Base-by-base conservation (phyloP, 108 stramenopile species). In the Nitzschia palea region DNA sequence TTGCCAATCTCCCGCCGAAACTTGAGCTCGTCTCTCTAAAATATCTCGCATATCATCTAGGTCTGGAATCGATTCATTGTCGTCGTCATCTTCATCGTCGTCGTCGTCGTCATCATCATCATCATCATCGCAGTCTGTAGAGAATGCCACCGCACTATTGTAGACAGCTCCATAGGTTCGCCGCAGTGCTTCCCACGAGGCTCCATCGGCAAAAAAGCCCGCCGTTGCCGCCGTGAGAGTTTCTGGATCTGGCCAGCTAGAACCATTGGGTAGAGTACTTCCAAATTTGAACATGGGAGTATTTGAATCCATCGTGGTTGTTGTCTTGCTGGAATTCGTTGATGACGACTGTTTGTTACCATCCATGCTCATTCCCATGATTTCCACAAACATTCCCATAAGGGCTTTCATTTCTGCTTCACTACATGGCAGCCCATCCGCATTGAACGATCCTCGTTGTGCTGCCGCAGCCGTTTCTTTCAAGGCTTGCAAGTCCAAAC, bases 341-440 rank as follows among this genome's bases (percentile, higher is more conserved):
- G 55, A 26, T 40, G 67, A 18, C 44, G 23, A 12, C 18, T 45
- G 30, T 23, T 36, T 28, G 62, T 42, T 36, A 43, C n/a, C 51
- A 35, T 79, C 52, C 51, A 70, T 60, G 18, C 53, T 65, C 71
- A 82, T 66, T 18, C 80, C 80, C 80, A 85, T 81, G 30, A 85
- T 79, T 70, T 85, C 84, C 14, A 80, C 76, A 74, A 85, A 85
- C 84, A 85, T 85, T 37, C 54, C 63, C 75, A 81, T 77, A 25
- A 85, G 67, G 10, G 84, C 80, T 50, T 85, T 85, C 80, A 85
- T 80, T 77, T 85, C 84, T 18, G 68, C 80, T 53, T 83, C 82
- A 8, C 44, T 79, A 65, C 82, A 83, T 4, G 80, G 80, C 26
- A 73, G 22, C 5, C 79, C 68, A 36, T 76, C 45, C 3, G 20